phyloP scores from a whole-genome alignment of 2,329 filamentous ascomycete species.

The Venturia pyrina region DNA sequence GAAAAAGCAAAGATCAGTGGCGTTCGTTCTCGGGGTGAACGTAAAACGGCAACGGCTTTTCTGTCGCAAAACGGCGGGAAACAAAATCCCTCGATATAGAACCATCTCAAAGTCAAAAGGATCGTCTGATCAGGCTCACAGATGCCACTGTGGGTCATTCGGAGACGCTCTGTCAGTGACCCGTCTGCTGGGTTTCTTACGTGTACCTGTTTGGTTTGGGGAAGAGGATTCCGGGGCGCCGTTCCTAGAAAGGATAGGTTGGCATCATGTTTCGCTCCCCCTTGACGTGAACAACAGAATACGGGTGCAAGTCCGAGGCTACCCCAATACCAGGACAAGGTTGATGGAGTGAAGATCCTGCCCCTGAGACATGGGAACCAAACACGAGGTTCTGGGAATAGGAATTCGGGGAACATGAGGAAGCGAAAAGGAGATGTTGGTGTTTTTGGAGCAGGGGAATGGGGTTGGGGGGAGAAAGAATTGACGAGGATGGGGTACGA shows the following conservation, averaged over 20 bases:
- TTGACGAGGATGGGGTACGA: neutral
- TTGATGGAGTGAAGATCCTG: too few species aligned
- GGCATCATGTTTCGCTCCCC: neutral
- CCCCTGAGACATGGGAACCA: too few species aligned
- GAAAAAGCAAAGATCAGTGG: neutral
- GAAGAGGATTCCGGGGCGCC: neutral
- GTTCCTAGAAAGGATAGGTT: neutral
- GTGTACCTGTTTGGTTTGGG: neutral
- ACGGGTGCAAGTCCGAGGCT: neutral
- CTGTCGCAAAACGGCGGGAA: neutral
- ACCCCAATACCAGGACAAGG: too few species aligned
- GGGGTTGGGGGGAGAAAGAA: too few species aligned
- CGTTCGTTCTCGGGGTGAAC: neutral
- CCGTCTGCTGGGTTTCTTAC: too few species aligned
- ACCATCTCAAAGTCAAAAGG: neutral
- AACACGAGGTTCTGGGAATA: too few species aligned
- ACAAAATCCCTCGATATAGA: too few species aligned
- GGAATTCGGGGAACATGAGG: neutral
- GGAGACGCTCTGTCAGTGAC: neutral
- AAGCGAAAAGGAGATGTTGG: neutral
- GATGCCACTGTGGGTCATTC: neutral
- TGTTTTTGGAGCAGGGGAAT: too few species aligned
- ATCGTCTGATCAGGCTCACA: neutral
- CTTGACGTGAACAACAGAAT: neutral
- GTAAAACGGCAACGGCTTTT: neutral